phyloP scores from a whole-genome alignment of 1,284 basidiomycete genomes.

The Thelephora terrestris region DNA sequence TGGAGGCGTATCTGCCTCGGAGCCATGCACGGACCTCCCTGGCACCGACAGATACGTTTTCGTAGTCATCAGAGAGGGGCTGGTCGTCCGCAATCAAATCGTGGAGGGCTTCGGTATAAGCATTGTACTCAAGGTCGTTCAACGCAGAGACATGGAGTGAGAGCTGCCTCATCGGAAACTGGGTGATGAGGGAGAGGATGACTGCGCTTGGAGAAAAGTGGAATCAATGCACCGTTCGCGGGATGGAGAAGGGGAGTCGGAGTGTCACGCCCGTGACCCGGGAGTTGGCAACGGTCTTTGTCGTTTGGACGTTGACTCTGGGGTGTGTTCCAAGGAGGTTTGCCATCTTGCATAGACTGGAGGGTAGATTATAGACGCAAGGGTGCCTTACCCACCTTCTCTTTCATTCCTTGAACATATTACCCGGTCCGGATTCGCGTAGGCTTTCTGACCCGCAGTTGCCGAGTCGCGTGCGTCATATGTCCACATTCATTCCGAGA shows the following conservation, averaged over 20 bases:
- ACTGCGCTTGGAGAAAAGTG: neutral
- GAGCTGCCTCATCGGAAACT: conserved; percentile 37
- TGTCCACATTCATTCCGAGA: no score
- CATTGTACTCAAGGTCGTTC: conserved; percentile 55
- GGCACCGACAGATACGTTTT: conserved; percentile 39
- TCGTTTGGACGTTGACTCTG: no score
- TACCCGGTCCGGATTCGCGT: no score
- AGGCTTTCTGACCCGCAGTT: no score
- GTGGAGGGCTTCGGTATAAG: conserved; percentile 49
- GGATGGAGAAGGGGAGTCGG: neutral
- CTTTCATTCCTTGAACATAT: no score
- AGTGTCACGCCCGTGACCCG: no score
- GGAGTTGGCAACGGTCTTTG: no score
- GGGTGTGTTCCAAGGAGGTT: no score
- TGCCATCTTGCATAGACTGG: no score
- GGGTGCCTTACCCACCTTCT: no score
- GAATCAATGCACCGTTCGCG: neutral
- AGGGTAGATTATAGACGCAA: no score
- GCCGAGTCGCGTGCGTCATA: no score
- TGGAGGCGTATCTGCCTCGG: conserved; percentile 50
- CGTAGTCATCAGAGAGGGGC: conserved; percentile 33
- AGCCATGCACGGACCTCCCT: conserved; percentile 68
- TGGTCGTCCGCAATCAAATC: conserved; percentile 39
- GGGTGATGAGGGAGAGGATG: neutral
- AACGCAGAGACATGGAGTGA: conserved; percentile 64